phyloP scores from a whole-genome alignment of 2,329 filamentous ascomycete species.

The Aspergillus sp. region DNA sequence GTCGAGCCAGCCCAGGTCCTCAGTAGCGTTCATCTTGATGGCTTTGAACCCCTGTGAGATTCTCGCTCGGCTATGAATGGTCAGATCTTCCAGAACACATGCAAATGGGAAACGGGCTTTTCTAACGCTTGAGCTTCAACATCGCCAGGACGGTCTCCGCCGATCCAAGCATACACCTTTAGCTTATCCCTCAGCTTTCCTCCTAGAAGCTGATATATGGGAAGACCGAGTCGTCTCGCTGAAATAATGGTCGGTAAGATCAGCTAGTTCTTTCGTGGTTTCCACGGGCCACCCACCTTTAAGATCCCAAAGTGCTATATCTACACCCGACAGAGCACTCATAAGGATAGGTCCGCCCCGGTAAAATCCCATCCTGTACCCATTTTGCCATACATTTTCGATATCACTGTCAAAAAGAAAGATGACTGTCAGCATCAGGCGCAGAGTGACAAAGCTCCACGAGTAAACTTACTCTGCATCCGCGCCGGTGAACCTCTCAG shows the following conservation, averaged over 20 bases:
- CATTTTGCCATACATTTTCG: conserved; percentile 72
- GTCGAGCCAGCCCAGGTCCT: conserved; percentile 75
- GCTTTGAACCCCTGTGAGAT: conserved; percentile 42
- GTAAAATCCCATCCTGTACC: conserved; percentile 66
- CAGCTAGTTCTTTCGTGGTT: background rate
- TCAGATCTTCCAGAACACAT: background rate
- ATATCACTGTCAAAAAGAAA: conserved; percentile 60
- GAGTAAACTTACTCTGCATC: conserved; percentile 1
- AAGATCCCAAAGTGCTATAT: conserved; percentile 78
- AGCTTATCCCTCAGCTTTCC: conserved; percentile 70
- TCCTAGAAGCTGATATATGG: conserved; percentile 71
- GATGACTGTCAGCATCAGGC: conserved; percentile 42
- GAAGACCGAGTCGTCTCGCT: conserved; percentile 58
- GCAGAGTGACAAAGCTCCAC: conserved; percentile 44
- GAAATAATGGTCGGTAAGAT: background rate
- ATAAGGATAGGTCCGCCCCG: conserved; percentile 77
- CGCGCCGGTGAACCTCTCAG: conserved; percentile 1
- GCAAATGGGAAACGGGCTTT: background rate
- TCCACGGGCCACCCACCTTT: conserved; percentile 50
- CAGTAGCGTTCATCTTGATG: conserved; percentile 80
- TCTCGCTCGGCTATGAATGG: conserved; percentile 22
- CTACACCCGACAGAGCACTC: conserved; percentile 73
- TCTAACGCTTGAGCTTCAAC: conserved; percentile 55
- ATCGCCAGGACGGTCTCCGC: conserved; percentile 68
- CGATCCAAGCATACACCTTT: conserved; percentile 77